These are phyloP conservation scores for Xylariaceae sp. DNA, from an alignment of 2,329 filamentous ascomycete species.

Conservation along the genomic window DNA sequence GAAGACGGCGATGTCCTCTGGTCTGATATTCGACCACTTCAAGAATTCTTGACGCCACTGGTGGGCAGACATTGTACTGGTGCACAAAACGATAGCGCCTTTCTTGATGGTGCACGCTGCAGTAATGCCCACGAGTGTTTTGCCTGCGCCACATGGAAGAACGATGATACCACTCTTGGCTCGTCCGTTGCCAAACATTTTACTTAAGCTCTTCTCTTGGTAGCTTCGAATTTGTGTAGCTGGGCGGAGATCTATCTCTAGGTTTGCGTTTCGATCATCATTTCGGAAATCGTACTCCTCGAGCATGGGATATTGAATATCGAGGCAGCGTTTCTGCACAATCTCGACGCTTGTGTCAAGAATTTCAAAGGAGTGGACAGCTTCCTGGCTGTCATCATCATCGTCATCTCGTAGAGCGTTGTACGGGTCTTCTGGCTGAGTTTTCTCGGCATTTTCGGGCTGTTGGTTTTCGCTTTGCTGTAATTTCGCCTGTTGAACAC, in stretches of 20 bases:
- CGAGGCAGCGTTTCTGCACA: constrained; percentile 85
- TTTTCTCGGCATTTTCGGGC: constrained; percentile 45
- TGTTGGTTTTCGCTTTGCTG: constrained; percentile 36
- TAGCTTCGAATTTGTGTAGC: constrained; percentile 88
- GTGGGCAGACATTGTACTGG: constrained; percentile 94
- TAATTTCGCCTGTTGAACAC: constrained; percentile 67
- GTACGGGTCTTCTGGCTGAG: constrained; percentile 65
- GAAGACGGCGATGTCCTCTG: constrained; percentile 90
- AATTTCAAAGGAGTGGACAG: constrained; percentile 92
- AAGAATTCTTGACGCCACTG: constrained; percentile 97
- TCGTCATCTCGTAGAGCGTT: constrained; percentile 73
- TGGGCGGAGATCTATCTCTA: constrained; percentile 90
- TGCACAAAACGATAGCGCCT: constrained; percentile 90
- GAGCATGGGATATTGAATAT: constrained; percentile 79
- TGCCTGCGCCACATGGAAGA: constrained; percentile 90
- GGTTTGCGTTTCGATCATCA: constrained; percentile 80
- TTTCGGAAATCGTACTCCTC: constrained; percentile 98
- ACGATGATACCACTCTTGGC: constrained; percentile 98
- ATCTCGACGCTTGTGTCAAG: constrained; percentile 74
- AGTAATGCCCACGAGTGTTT: constrained; percentile 96
- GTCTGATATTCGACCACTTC: constrained; percentile 96
- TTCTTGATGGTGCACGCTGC: constrained; percentile 98
- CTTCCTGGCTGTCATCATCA: constrained; percentile 80
- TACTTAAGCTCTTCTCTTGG: constrained; percentile 94
- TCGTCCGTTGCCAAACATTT: constrained; percentile 98